Base-by-base conservation (phyloP, 805 yeast species). In the Dipodascus albidus region DNA sequence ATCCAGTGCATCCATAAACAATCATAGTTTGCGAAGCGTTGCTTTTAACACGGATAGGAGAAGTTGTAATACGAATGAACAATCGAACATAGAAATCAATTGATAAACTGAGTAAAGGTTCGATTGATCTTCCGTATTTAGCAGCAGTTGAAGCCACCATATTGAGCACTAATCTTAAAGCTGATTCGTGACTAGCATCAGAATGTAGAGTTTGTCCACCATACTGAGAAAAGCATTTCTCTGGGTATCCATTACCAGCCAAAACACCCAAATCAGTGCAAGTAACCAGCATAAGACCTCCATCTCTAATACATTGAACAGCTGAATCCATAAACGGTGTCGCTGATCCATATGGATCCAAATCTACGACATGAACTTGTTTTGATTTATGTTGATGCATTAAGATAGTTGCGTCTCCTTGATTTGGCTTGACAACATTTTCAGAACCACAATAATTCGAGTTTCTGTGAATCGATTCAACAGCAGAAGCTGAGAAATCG, bases 301-400 rank as follows among this genome's bases (percentile, higher is more conserved):
- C 90, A 59, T 90, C 89, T 50, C 77, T 79, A n/a, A 90, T 78
- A 31, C 83, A 72, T 62, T 88, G 95, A 31, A 93, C 73, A 0
- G 98, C 97, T 27, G 93, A 81, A 66, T 93, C 99, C 27, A 93
- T 76, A 65, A 93, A 93, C 4, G 99, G 99, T 0, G 96, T 81
- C 0, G 96, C 99, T 0, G 97, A 85, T 27, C 99, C 99, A 65
- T 93, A 93, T 0, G 99, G 99, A 68, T 93, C 99, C 52, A 93
- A 75, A 69, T 93, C 99, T 54, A 93, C 80, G 2, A 87, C 86
- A 64, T 93, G 96, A 69, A 84, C 49, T 38, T 61, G 60, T 24
- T 60, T 71, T 4, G 6, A 19, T n/a, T 60, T 60, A 52, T 59
- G 62, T 1, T 54, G 63, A 52, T 83, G 73, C 96, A 93, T 87